phyloP scores from a whole-genome alignment of 2,329 filamentous ascomycete species.

The Didymellaceae sp. region DNA sequence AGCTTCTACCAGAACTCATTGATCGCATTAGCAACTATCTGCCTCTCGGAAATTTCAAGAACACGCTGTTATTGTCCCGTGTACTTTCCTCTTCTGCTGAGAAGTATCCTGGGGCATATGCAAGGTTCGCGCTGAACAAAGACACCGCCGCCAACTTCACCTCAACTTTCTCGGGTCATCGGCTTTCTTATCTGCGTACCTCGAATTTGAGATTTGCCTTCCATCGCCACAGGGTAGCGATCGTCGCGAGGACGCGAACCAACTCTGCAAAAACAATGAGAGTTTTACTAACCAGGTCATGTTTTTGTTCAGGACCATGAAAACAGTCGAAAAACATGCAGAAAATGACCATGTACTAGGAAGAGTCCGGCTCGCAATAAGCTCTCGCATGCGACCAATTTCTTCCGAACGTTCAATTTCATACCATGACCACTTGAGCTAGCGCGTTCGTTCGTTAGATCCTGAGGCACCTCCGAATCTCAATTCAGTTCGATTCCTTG shows the following conservation, averaged over 20 bases:
- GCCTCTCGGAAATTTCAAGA: constrained; percentile 2
- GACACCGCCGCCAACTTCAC: constrained; percentile 11
- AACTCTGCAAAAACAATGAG: constrained; percentile 15
- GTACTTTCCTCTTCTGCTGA: constrained; percentile 9
- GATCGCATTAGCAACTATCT: constrained; percentile 5
- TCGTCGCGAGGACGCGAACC: constrained; percentile 13
- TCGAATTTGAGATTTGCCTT: background rate
- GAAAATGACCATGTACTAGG: background rate
- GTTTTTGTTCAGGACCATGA: constrained; percentile 13
- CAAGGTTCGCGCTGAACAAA: constrained; percentile 1
- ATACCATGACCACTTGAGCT: background rate
- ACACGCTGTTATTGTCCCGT: constrained; percentile 4
- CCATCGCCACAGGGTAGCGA: background rate
- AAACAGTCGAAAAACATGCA: constrained; percentile 12
- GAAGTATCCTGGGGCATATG: constrained; percentile 7
- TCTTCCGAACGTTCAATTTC: background rate
- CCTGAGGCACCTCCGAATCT: background rate
- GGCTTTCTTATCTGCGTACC: background rate
- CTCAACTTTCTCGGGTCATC: background rate
- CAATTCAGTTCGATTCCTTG: background rate
- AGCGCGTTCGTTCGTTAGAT: background rate
- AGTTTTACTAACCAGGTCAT: constrained; percentile 17
- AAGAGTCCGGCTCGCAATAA: background rate
- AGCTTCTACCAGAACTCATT: constrained; percentile 10
- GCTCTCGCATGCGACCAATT: background rate